Evolutionary conservation across 306 rosid genomes (phyloP), one percentile per base, ranked within the genome.

Genomic region (Comarum palustre): DNA sequence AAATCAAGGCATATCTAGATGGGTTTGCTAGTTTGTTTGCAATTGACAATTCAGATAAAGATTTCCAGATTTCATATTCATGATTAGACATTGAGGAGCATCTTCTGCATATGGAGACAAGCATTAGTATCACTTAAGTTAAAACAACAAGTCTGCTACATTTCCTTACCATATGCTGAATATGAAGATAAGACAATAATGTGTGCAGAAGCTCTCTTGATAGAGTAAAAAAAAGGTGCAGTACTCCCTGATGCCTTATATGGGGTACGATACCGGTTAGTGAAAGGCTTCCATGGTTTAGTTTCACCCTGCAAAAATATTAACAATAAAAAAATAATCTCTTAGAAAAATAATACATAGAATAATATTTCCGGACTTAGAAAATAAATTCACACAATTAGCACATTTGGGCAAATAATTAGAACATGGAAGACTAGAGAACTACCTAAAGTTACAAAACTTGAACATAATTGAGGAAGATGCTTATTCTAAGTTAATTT

Each of bases 151-250:
- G 6, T 58, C 39, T 31, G 64, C 43, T 22, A 6, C 4, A 12
- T 24, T 39, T 42, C 38, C 70, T 83, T 82, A 91, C 96, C 96
- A 73, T 71, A 81, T 19, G 96, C 92, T 9, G 97, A 91, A 75
- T 91, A 91, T 29, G 93, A 74, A 73, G 93, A 67, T 78, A 91
- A 62, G 58, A 91, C 96, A 70, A 89, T 87, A 85, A 91, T 86
- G 81, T 91, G 77, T 13, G 96, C 83, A 0, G 96, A 85, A 74
- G 93, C 97, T 82, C 92, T 89, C 88, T 83, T 88, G 89, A 88
- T 80, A 20, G 90, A 85, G 82, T 79, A 86, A 81, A 77, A 77
- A 48, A 82, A 82, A 1, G 84, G 88, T 66, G 88, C 66, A 57
- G 84, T 54, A 52, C 79, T 80, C 52, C 69, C 68, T 3, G 87